Evolutionary conservation across 768 basidiomycete genomes (phyloP).

Genomic region (Megacollybia marginata): DNA sequence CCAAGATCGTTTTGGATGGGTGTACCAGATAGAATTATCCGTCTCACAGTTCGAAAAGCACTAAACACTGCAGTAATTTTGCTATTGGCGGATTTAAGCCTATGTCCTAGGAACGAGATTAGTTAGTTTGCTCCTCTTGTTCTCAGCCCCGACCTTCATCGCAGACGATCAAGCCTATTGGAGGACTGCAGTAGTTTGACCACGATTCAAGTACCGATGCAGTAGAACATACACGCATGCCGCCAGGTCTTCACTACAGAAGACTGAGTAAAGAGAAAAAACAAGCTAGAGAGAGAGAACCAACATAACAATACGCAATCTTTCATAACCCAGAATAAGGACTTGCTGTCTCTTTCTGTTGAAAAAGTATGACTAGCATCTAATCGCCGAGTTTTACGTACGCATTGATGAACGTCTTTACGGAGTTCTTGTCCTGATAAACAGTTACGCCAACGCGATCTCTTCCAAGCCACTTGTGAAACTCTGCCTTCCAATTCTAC

Average conservation of each 20-base stretch:
- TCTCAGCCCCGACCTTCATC: conserved; percentile 65
- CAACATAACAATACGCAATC: conserved; percentile 76
- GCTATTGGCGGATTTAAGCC: conserved; percentile 85
- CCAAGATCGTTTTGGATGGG: conserved; percentile 95
- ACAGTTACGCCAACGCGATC: conserved; percentile 41
- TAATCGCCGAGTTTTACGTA: conserved; percentile 23
- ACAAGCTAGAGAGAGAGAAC: conserved; percentile 17
- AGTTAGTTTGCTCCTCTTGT: neutral
- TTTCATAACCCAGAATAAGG: conserved; percentile 92
- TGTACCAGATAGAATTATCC: conserved; percentile 91
- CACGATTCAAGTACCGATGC: conserved; percentile 1
- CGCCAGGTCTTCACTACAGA: conserved; percentile 42
- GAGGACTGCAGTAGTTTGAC: conserved; percentile 47
- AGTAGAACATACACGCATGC: conserved; percentile 50
- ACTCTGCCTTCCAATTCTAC: conserved; percentile 94
- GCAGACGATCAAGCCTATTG: conserved; percentile 89
- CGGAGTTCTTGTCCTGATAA: conserved; percentile 37
- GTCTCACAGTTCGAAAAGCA: conserved; percentile 60
- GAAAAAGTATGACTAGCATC: neutral
- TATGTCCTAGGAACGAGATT: conserved; percentile 53
- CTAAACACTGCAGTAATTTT: conserved; percentile 89
- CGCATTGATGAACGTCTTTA: conserved; percentile 69
- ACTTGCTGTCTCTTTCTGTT: conserved; percentile 71
- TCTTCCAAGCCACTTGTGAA: conserved; percentile 82
- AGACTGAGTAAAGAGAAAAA: neutral